These are phyloP conservation scores for Coemansia javaensis DNA, from an alignment of 192 early-diverging fungal genomes.

Conservation along the genomic window DNA sequence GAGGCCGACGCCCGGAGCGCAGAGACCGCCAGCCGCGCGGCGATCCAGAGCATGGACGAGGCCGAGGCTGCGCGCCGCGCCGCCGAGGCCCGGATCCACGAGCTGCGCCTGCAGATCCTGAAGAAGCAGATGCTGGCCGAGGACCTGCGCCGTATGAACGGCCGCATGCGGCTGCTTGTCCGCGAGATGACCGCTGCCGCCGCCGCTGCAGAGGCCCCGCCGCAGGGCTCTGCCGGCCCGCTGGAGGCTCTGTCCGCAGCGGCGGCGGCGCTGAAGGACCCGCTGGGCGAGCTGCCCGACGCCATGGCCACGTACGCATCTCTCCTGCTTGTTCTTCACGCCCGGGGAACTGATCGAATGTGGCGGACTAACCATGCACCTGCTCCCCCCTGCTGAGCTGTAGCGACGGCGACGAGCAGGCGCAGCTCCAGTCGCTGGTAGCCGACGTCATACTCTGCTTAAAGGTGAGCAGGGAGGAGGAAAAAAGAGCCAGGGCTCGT, in stretches of 20 bases:
- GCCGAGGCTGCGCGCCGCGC: constrained; percentile 17
- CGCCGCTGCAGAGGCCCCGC: neutral
- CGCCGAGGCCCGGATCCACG: constrained; percentile 15
- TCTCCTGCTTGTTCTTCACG: too few species aligned
- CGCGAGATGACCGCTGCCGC: constrained; percentile 24
- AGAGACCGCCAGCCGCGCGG: constrained; percentile 18
- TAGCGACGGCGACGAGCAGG: neutral
- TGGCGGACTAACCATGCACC: too few species aligned
- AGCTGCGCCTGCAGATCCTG: constrained; percentile 32
- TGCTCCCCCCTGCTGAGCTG: too few species aligned
- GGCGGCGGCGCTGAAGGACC: neutral
- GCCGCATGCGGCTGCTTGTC: constrained; percentile 19
- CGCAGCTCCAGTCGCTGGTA: constrained; percentile 16
- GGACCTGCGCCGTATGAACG: constrained; percentile 15
- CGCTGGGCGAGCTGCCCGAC: neutral
- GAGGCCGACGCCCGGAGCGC: constrained; percentile 7
- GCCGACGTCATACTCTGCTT: constrained; percentile 24
- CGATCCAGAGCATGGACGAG: constrained; percentile 22
- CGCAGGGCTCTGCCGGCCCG: too few species aligned
- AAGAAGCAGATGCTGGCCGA: constrained; percentile 37
- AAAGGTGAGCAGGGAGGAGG: too few species aligned
- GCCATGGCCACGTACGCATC: too few species aligned
- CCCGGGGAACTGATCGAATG: too few species aligned
- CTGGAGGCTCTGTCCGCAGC: neutral
- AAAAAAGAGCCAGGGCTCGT: too few species aligned